phyloP scores from a whole-genome alignment of 768 basidiomycete species.

The Serendipita sp. region DNA sequence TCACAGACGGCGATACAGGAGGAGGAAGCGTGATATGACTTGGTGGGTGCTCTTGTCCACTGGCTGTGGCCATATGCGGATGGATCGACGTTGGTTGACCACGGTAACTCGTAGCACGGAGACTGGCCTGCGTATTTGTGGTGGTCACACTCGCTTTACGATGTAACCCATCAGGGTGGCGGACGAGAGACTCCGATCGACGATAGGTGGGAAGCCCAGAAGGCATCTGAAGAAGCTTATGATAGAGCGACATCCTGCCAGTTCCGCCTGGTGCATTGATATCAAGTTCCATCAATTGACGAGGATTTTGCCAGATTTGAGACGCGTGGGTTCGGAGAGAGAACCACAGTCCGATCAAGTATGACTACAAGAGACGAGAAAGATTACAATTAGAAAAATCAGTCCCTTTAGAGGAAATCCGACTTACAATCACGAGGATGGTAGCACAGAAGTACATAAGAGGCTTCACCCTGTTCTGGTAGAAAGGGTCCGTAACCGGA shows the following conservation, averaged over 20 bases:
- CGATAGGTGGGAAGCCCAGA: conserved; percentile 12
- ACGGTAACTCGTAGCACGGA: not conserved
- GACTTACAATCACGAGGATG: conserved; percentile 75
- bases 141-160: conserved; percentile 33
- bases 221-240: conserved; percentile 31
- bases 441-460: conserved; percentile 91
- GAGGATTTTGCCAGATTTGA: conserved; percentile 99
- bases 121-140: conserved; percentile 12
- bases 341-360: conserved; percentile 96
- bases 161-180: conserved; percentile 17
- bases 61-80: too few relatives aligned
- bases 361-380: too few relatives aligned
- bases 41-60: not conserved
- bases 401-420: not conserved
- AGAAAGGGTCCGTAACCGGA: conserved; percentile 88
- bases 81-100: too few relatives aligned
- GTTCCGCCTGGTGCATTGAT: conserved; percentile 25
- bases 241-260: conserved; percentile 49
- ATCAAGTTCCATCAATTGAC: conserved; percentile 59
- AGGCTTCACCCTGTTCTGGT: conserved; percentile 86
- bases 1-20: conserved; percentile 12
- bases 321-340: conserved; percentile 93
- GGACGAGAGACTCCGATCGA: conserved; percentile 15
- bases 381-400: not conserved
- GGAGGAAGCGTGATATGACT: not conserved